phyloP scores from a whole-genome alignment of 164 flowering plant species.

The Echeveria elegans region DNA sequence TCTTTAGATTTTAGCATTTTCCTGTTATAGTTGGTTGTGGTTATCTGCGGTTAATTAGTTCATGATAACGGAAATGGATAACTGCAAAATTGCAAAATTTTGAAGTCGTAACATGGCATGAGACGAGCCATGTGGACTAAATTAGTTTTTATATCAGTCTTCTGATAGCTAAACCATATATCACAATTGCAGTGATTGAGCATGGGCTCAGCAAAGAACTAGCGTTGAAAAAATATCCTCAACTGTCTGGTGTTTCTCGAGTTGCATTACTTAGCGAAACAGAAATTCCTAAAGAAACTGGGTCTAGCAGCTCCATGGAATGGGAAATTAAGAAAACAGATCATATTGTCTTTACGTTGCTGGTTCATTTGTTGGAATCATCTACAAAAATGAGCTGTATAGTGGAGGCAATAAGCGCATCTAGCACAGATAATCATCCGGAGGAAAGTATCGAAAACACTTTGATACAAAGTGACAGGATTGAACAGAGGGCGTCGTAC shows the following conservation, averaged over 20 bases:
- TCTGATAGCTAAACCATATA: neutral
- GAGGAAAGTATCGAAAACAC: slow-evolving; percentile 64
- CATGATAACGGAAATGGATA: neutral
- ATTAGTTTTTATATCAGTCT: neutral
- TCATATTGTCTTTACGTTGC: slow-evolving; percentile 45
- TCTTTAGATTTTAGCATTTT: neutral
- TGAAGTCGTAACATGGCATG: neutral
- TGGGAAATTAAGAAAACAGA: slow-evolving; percentile 34
- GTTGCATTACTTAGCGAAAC: slow-evolving; percentile 19
- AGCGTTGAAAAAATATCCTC: slow-evolving; percentile 55
- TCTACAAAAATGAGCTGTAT: slow-evolving; percentile 27
- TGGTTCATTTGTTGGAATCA: slow-evolving; percentile 35
- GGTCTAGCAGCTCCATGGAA: slow-evolving; percentile 25
- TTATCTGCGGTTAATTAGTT: neutral
- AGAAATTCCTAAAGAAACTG: slow-evolving; percentile 17
- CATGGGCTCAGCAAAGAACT: slow-evolving; percentile 53
- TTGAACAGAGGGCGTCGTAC: slow-evolving; percentile 42
- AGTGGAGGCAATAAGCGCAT: slow-evolving; percentile 49
- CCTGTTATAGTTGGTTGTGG: neutral
- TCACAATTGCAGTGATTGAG: slow-evolving; percentile 48
- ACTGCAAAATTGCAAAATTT: neutral
- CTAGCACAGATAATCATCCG: slow-evolving; percentile 85
- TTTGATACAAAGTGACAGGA: slow-evolving; percentile 38
- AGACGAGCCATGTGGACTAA: neutral
- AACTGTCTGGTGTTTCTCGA: slow-evolving; percentile 26